Evolutionary conservation across 148 eudicot species (phyloP).

Genomic region (Camellia lanceoleosa): DNA sequence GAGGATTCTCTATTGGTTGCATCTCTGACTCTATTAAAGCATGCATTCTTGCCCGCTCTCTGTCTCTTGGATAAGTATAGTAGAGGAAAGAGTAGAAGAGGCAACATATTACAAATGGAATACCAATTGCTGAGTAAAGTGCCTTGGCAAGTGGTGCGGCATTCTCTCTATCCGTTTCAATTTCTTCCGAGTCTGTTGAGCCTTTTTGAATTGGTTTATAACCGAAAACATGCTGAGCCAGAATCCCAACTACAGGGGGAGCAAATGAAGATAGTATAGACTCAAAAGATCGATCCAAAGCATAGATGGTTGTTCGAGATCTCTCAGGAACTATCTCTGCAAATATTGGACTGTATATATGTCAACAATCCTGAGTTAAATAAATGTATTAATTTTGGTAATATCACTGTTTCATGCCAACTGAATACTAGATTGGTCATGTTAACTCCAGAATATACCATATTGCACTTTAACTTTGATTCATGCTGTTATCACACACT

Average conservation of each 20-base stretch:
- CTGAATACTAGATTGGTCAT: neutral
- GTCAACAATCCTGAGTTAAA: constrained; percentile 10
- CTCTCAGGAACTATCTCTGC: constrained; percentile 95
- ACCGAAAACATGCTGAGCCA: constrained; percentile 81
- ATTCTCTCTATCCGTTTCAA: constrained; percentile 64
- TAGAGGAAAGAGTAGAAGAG: constrained; percentile 74
- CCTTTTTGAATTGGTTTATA: constrained; percentile 69
- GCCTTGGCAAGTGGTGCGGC: constrained; percentile 84
- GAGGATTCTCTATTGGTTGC: constrained; percentile 31
- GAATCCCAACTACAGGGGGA: constrained; percentile 78
- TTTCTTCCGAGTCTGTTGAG: constrained; percentile 24
- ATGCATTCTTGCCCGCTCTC: constrained; percentile 72
- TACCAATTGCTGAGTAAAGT: constrained; percentile 60
- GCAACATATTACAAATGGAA: constrained; percentile 66
- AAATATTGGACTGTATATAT: constrained; percentile 75
- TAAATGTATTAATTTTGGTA: neutral
- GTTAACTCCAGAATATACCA: neutral
- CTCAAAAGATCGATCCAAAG: constrained; percentile 91
- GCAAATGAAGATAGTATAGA: constrained; percentile 84
- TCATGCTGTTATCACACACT: no score
- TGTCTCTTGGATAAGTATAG: constrained; percentile 80
- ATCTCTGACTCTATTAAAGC: constrained; percentile 60
- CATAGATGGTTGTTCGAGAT: constrained; percentile 84
- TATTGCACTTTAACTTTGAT: neutral
- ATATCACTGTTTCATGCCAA: neutral